Evolutionary conservation across 495 filamentous ascomycete species (phyloP).

Genomic region (Hamigera avellanea): DNA sequence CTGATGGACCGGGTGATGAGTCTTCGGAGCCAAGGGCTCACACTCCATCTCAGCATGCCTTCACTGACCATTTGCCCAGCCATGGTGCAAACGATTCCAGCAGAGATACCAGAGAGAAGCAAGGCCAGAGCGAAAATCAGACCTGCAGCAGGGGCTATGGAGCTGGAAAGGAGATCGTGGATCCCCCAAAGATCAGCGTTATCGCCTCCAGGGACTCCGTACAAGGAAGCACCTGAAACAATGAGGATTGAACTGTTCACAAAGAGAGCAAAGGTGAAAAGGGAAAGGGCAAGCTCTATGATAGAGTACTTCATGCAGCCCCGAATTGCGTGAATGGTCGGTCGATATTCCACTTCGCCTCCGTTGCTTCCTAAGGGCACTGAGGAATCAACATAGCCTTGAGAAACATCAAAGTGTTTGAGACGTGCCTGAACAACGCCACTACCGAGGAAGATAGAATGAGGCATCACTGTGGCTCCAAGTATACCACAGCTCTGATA

Average conservation of each 20-base stretch:
- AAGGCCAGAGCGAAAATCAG: constrained; percentile 69
- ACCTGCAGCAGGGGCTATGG: constrained; percentile 60
- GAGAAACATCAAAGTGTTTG: constrained; percentile 58
- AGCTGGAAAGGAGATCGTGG: constrained; percentile 57
- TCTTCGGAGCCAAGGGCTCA: constrained; percentile 60
- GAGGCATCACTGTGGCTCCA: constrained; percentile 90
- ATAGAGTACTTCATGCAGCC: constrained; percentile 75
- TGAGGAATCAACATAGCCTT: constrained; percentile 41
- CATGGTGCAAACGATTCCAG: constrained; percentile 76
- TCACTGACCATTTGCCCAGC: constrained; percentile 76
- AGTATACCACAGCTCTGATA: constrained; percentile 90
- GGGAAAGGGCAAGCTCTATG: constrained; percentile 58
- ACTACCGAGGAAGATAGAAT: constrained; percentile 80
- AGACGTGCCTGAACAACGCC: constrained; percentile 79
- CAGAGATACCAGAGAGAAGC: constrained; percentile 63
- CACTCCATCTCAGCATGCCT: constrained; percentile 60
- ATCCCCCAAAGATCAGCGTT: constrained; percentile 74
- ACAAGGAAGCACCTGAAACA: constrained; percentile 71
- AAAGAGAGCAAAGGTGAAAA: constrained; percentile 91
- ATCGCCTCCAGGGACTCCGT: constrained; percentile 38
- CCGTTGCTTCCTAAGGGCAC: constrained; percentile 24
- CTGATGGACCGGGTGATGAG: constrained; percentile 61
- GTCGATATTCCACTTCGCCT: constrained; percentile 55
- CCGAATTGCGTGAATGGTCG: constrained; percentile 64
- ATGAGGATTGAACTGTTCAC: constrained; percentile 89